These are phyloP conservation scores for Kwoniella mangroviensis DNA, from an alignment of 768 basidiomycete genomes.

Conservation along the genomic window DNA sequence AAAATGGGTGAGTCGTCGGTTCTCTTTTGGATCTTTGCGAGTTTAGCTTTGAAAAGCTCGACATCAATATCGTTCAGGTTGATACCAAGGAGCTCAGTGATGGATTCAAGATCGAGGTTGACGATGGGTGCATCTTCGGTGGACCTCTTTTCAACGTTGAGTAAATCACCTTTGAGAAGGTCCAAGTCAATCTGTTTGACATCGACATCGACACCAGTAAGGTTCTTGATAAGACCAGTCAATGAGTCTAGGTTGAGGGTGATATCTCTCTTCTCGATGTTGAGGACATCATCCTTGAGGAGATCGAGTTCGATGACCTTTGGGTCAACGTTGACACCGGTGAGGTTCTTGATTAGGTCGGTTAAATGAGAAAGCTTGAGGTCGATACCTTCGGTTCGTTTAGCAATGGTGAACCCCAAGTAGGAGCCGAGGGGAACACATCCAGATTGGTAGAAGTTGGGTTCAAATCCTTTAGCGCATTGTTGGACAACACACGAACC, in stretches of 20 bases:
- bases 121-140: not conserved
- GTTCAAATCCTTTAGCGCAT: slow-evolving; percentile 1
- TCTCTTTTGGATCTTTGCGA: not conserved
- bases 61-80: slow-evolving; percentile 3
- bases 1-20: not conserved
- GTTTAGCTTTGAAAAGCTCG: not conserved
- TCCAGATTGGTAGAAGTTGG: not conserved
- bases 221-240: slow-evolving; percentile 2
- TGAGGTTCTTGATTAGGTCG: slow-evolving; percentile 8
- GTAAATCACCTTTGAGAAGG: not conserved
- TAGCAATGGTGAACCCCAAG: not conserved
- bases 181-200: slow-evolving; percentile 1
- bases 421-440: not conserved
- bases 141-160: not conserved
- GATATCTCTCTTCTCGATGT: not conserved
- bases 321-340: not conserved
- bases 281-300: not conserved
- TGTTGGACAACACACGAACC: slow-evolving; percentile 5
- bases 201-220: not conserved
- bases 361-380: slow-evolving; percentile 1
- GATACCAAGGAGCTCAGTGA: slow-evolving; percentile 1
- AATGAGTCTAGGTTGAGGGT: not conserved
- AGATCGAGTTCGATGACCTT: not conserved
- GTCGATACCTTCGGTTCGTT: not conserved
- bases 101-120: not conserved